Conservation (phyloP, 2,329 filamentous ascomycete species). For the Sporothrix pseudoabietina region DNA sequence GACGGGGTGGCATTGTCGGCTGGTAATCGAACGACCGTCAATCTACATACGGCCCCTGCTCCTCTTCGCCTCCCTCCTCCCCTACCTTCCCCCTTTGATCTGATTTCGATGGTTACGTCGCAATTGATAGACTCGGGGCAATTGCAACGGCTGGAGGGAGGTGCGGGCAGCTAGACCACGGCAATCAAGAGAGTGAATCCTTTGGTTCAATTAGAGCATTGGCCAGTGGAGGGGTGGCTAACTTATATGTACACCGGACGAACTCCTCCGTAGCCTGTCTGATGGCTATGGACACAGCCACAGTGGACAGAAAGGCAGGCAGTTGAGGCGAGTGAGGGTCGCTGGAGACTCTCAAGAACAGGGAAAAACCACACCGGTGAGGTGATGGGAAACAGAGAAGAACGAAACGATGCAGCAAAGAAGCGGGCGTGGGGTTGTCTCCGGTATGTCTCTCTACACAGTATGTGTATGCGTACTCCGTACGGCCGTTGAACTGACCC, state of each 20-base stretch:
- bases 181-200: not conserved
- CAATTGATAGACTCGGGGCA: not conserved
- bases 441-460: not conserved
- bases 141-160: not conserved
- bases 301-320: not conserved
- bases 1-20: not conserved
- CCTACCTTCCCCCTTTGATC: not conserved
- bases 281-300: not conserved
- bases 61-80: not conserved
- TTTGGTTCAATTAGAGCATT: not conserved
- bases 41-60: not conserved
- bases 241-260: conserved; percentile 19
- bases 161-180: not conserved
- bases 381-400: not conserved
- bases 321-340: not conserved
- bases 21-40: not conserved
- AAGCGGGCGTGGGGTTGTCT: not conserved
- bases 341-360: not conserved
- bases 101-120: not conserved
- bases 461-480: not conserved
- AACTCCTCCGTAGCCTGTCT: not conserved
- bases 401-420: not conserved
- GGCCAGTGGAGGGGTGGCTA: not conserved
- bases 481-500: too few species aligned
- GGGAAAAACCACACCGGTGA: not conserved